Conservation (phyloP, 148 eudicot genomes). For the Cornus florida region DNA sequence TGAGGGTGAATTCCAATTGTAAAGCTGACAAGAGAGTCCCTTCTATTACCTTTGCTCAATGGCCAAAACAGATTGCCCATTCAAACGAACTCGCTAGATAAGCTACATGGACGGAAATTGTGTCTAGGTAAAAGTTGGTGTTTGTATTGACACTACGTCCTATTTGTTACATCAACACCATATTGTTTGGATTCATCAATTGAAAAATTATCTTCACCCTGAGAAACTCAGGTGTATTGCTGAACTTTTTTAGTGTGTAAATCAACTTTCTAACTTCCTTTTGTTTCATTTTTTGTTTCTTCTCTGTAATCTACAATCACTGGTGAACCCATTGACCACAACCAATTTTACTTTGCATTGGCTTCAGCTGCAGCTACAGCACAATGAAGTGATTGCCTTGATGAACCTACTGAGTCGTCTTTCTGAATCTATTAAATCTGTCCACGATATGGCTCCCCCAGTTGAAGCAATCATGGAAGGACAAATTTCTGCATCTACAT, state of each 20-base stretch:
- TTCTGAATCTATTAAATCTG: conserved; percentile 43
- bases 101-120: no score
- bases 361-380: conserved; percentile 40
- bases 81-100: no score
- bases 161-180: not conserved
- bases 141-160: no score
- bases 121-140: no score
- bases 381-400: conserved; percentile 54
- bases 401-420: conserved; percentile 42
- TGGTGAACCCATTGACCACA: not conserved
- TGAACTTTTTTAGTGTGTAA: not conserved
- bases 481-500: conserved; percentile 23
- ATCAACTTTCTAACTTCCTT: not conserved
- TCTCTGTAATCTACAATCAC: no score
- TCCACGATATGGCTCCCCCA: conserved; percentile 29
- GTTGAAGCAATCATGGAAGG: conserved; percentile 26
- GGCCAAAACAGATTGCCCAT: no score
- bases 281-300: no score
- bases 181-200: not conserved
- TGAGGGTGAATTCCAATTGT: no score
- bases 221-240: no score
- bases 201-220: not conserved
- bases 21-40: no score
- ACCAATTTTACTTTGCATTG: not conserved
- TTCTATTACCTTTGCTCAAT: no score